Conservation (phyloP, 2,329 filamentous ascomycete species). For the Pestalotiopsis sp. region DNA sequence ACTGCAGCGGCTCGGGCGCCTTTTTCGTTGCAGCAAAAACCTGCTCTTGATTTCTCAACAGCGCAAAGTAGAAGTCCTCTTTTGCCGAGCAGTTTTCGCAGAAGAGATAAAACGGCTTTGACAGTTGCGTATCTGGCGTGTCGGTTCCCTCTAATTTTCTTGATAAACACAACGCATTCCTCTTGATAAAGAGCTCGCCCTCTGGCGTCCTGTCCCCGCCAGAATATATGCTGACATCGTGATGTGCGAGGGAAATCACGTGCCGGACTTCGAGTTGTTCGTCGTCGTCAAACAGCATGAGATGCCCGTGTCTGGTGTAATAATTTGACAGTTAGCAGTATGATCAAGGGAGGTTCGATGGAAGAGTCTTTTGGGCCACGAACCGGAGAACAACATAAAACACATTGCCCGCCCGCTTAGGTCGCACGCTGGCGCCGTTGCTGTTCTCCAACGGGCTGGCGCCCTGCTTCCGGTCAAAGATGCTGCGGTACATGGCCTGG, state of each 20-base stretch:
- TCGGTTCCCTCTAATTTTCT: constrained; percentile 62
- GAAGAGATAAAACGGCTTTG: constrained; percentile 91
- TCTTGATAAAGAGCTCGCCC: constrained; percentile 93
- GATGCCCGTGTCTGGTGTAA: constrained; percentile 76
- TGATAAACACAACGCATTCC: constrained; percentile 84
- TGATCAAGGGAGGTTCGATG: not conserved
- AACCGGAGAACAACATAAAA: constrained; percentile 92
- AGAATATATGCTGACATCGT: constrained; percentile 82
- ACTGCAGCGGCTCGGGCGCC: constrained; percentile 72
- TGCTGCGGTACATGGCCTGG: constrained; percentile 95
- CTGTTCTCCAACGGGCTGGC: constrained; percentile 50
- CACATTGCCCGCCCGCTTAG: constrained; percentile 77
- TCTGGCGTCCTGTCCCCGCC: constrained; percentile 80
- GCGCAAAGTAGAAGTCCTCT: constrained; percentile 96
- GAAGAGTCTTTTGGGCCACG: constrained; percentile 24
- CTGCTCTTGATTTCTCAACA: constrained; percentile 82
- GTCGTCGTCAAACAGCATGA: constrained; percentile 97
- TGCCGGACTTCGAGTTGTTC: constrained; percentile 95
- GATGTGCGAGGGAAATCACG: constrained; percentile 89
- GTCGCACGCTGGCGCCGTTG: constrained; percentile 52
- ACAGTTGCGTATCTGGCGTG: constrained; percentile 57
- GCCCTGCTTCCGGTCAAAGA: constrained; percentile 79
- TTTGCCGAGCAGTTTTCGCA: constrained; percentile 95
- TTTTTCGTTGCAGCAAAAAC: constrained; percentile 57
- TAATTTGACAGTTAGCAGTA: constrained; percentile 7